phyloP scores from a whole-genome alignment of 352 stramenopile species.

The Globisporangium splendens region DNA sequence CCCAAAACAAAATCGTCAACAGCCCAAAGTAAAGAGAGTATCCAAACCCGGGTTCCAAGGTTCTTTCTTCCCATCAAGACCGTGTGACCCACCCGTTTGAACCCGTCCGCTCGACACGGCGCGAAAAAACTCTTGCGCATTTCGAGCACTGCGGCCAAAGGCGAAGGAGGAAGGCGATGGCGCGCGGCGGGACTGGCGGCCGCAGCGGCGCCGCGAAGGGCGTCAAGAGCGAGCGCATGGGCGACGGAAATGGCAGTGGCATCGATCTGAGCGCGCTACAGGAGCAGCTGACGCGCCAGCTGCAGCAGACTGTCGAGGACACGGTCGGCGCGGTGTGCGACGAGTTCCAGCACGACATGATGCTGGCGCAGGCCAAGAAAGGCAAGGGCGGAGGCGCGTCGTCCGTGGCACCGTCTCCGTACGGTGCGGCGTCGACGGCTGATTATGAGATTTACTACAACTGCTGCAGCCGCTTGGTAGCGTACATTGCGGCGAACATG shows the following conservation, averaged over 20 bases:
- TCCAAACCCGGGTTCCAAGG: too few relatives aligned
- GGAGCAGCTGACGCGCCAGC: conserved; percentile 30
- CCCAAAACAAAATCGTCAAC: not conserved
- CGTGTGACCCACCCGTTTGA: too few relatives aligned
- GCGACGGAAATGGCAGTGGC: not conserved
- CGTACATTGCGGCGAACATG: conserved; percentile 68
- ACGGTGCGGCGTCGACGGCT: conserved; percentile 13
- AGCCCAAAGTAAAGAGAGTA: not conserved
- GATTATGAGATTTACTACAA: conserved; percentile 61
- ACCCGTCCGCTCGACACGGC: too few relatives aligned
- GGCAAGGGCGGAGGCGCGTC: conserved; percentile 10
- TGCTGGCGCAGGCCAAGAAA: not conserved
- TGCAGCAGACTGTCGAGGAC: conserved; percentile 43
- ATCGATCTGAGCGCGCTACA: conserved; percentile 22
- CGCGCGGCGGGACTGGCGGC: conserved; percentile 1
- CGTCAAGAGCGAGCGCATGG: conserved; percentile 8
- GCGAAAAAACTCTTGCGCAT: too few relatives aligned
- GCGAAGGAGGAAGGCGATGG: not conserved
- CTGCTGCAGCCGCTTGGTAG: conserved; percentile 52
- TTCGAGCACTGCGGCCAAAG: too few relatives aligned
- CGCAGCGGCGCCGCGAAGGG: too few relatives aligned
- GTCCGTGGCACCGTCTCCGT: conserved; percentile 11
- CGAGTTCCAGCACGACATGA: conserved; percentile 27
- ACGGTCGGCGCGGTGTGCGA: conserved; percentile 48
- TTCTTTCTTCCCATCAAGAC: too few relatives aligned